Base-by-base conservation (phyloP, 2,329 filamentous ascomycete genomes). In the Cytospora piceae region DNA sequence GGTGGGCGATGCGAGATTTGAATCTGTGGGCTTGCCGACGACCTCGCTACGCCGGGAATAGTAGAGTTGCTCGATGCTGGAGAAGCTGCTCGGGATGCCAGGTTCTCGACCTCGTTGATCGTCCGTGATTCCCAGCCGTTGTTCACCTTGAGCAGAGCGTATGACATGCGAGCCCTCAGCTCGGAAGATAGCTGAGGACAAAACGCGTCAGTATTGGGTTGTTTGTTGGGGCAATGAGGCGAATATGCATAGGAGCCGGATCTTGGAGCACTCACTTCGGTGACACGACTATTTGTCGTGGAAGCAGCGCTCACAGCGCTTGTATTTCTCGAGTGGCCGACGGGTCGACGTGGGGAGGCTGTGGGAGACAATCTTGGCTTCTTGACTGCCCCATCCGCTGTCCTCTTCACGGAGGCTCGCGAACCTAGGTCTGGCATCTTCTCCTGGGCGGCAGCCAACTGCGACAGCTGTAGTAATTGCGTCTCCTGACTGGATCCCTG, bases 111-210 rank as follows among this genome's bases (percentile, higher is more conserved):
- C 76, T 94, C 91, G 63, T 90, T 88, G 65, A 95, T 87, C 22
- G 87, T 88, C 69, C 90, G 88, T 58, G 89, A 85, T 77, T 96
- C 91, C 90, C 93, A 95, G 66, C 92, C 93, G 74, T 96, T 89
- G 74, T 93, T 92, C 51, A 97, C 91, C 77, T 97, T 97, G 74
- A 96, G 85, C 85, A 96, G 95, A 69, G 94, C 94, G 77, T 97
- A 97, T 8, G 93, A 92, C 32, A 98, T 84, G 72, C 93, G 90
- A 59, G 93, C 89, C 74, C 90, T 90, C 61, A 98, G 84, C 74
- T 94, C 91, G 63, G 89, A 86, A 51, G 92, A 93, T 62, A 92
- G 80, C 90, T 93, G 75, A 8, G 9, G 37, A 22, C 55, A 72
- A 68, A 29, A 56, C 24, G 53, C 32, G 68, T 76, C 65, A 74